phyloP scores from a whole-genome alignment of 345 rosid species.

The Gossypium arboreum region DNA sequence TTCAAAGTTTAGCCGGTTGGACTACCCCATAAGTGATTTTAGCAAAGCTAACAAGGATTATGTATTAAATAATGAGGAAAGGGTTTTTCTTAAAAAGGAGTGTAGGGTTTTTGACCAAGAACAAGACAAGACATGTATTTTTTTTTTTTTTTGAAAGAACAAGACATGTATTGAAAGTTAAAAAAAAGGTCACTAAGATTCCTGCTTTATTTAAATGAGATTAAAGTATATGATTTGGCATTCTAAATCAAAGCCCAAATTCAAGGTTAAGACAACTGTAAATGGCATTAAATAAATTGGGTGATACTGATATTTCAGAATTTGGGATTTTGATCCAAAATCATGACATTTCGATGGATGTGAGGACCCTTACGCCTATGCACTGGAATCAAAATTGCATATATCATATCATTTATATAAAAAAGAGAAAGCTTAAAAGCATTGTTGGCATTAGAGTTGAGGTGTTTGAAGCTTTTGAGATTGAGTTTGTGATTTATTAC shows the following conservation, averaged over 20 bases:
- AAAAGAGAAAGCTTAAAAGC: no score
- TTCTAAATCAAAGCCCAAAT: conserved; percentile 3
- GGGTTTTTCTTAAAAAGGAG: no score
- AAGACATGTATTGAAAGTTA: conserved; percentile 3
- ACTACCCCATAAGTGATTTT: background rate
- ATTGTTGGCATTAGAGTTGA: no score
- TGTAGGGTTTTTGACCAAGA: conserved; percentile 23
- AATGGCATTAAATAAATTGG: background rate
- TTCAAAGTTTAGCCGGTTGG: background rate
- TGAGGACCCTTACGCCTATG: no score
- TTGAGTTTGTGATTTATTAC: no score
- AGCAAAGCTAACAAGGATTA: background rate
- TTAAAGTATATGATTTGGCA: conserved; percentile 3
- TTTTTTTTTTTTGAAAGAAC: background rate
- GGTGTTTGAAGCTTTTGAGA: no score
- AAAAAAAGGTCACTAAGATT: background rate
- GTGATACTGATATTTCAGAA: background rate
- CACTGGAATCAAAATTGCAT: background rate
- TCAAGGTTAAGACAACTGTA: conserved; percentile 1
- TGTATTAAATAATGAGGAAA: no score
- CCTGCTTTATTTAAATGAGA: background rate
- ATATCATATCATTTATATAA: no score
- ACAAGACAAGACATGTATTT: conserved; percentile 9
- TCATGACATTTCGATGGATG: background rate
- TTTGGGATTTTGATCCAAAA: conserved; percentile 5